A percentile compares a stretch with the other conserved stretches of the same genome.
phyloP scores from a whole-genome alignment of 2,329 filamentous ascomycete species.

The Trichoderma sp. region DNA sequence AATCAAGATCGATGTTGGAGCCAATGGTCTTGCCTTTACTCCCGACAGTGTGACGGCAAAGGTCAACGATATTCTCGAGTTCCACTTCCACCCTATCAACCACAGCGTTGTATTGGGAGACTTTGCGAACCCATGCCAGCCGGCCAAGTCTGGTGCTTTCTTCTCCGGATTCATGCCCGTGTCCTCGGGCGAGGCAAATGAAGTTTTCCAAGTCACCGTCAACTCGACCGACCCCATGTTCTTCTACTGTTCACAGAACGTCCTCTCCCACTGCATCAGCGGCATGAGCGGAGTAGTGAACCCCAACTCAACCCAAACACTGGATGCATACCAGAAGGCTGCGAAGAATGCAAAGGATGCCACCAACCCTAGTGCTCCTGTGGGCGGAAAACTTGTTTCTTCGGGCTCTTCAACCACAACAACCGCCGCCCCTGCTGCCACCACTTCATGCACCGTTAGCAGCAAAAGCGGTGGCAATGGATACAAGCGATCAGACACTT shows the following conservation, averaged over 20 bases:
- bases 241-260: constrained; percentile 34
- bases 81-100: constrained; percentile 18
- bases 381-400: neutral
- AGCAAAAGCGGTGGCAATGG: constrained; percentile 7
- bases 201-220: constrained; percentile 34
- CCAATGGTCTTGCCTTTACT: constrained; percentile 11
- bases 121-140: constrained; percentile 22
- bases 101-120: constrained; percentile 20
- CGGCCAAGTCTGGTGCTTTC: constrained; percentile 14
- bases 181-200: neutral
- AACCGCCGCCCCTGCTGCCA: neutral
- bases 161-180: constrained; percentile 24
- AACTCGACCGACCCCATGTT: constrained; percentile 35
- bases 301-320: constrained; percentile 28
- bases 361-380: neutral
- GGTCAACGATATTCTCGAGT: constrained; percentile 10
- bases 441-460: constrained; percentile 2
- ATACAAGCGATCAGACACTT: constrained; percentile 11
- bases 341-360: constrained; percentile 16
- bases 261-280: constrained; percentile 31
- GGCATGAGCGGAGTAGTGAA: constrained; percentile 37
- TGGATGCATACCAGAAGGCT: constrained; percentile 25
- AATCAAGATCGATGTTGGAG: constrained; percentile 24
- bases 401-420: neutral
- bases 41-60: constrained; percentile 21